Evolutionary conservation across 805 yeast genomes (phyloP).

Genomic region (Saccharomyces mikatae): DNA sequence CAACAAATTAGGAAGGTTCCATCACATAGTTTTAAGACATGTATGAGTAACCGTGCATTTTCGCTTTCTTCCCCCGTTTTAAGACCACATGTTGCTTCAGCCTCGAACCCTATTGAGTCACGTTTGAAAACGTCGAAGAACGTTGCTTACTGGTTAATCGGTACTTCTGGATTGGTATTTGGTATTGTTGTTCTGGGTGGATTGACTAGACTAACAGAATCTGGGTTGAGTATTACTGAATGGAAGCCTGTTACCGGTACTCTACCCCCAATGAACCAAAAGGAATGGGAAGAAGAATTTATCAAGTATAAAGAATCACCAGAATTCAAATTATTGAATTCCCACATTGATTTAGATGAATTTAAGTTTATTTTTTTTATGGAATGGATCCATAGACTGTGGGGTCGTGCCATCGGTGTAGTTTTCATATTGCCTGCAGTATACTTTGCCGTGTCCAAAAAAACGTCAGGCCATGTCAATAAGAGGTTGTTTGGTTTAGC

Average conservation of each 20-base stretch:
- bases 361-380: conserved; percentile 89
- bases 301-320: conserved; percentile 76
- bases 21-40: not conserved
- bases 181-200: conserved; percentile 97
- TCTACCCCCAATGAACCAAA: conserved; percentile 73
- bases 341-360: conserved; percentile 76
- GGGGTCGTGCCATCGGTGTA: conserved; percentile 87
- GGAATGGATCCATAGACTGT: conserved; percentile 95
- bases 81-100: not conserved
- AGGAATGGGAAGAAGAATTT: conserved; percentile 84
- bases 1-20: not conserved
- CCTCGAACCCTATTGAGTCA: conserved; percentile 31
- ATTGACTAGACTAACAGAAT: conserved; percentile 86
- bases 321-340: conserved; percentile 81
- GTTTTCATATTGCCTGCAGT: conserved; percentile 77
- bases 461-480: conserved; percentile 60
- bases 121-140: conserved; percentile 34
- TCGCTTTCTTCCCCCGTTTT: not conserved
- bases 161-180: conserved; percentile 81
- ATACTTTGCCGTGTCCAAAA: conserved; percentile 63
- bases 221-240: conserved; percentile 92
- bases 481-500: conserved; percentile 64
- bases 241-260: conserved; percentile 98
- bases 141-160: conserved; percentile 84
- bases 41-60: not conserved